A percentile compares a stretch with the other conserved stretches of the same genome.
These are phyloP conservation scores for Cladosporium colombiae DNA, from an alignment of 2,329 filamentous ascomycete genomes.

Conservation along the genomic window DNA sequence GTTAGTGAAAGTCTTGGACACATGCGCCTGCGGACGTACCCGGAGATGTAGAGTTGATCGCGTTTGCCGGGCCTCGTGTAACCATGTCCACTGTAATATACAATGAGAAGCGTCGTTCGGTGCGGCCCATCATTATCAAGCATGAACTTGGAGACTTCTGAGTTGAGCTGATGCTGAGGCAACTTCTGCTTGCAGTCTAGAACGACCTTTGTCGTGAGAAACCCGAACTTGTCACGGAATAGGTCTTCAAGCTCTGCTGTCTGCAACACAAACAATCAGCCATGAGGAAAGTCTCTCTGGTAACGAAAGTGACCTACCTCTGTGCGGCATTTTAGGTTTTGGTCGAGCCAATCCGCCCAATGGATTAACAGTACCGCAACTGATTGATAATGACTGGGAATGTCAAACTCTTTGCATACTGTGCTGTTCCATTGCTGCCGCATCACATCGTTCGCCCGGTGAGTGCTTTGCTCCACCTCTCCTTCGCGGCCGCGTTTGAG, in stretches of 20 bases:
- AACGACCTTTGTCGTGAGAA: conserved; percentile 18
- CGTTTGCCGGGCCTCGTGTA: too few species aligned
- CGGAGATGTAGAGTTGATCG: not conserved
- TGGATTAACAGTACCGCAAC: conserved; percentile 41
- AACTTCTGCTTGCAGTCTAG: conserved; percentile 36
- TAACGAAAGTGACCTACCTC: too few species aligned
- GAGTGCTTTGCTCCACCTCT: not conserved
- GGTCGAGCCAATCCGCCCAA: conserved; percentile 39
- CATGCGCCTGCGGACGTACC: too few species aligned
- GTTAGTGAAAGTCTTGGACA: too few species aligned
- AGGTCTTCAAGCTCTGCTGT: not conserved
- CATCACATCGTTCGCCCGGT: not conserved
- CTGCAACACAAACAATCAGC: too few species aligned
- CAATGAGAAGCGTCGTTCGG: conserved; percentile 26
- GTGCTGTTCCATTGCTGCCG: not conserved
- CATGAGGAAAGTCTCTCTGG: too few species aligned
- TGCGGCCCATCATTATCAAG: conserved; percentile 25
- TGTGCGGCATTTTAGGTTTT: conserved; percentile 40
- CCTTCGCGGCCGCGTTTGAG: too few species aligned
- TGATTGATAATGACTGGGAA: conserved; percentile 36
- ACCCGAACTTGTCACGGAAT: not conserved
- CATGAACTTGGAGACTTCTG: conserved; percentile 34
- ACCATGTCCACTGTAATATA: conserved; percentile 45
- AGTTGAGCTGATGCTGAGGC: conserved; percentile 39
- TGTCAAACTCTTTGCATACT: not conserved